A percentile compares a stretch with the other conserved stretches of the same genome.
Conservation (phyloP, 495 filamentous ascomycete species). For the Trichoderma orchidacearum region DNA sequence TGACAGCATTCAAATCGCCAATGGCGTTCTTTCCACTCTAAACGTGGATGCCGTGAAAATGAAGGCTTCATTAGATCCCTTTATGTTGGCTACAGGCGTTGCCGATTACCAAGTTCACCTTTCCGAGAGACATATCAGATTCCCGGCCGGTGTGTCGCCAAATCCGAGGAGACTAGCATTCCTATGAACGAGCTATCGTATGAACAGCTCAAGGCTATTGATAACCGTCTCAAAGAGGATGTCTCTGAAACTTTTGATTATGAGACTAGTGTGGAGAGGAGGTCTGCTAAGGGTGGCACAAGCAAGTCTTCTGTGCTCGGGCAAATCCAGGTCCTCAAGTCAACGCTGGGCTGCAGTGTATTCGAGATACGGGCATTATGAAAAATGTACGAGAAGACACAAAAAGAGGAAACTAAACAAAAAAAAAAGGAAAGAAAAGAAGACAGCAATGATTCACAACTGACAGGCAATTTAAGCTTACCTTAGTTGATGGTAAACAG, state of each 20-base stretch:
- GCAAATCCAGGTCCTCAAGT: constrained; percentile 64
- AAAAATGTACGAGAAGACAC: not conserved
- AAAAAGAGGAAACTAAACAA: not conserved
- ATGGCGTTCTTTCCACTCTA: constrained; percentile 66
- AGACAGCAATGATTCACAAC: not conserved
- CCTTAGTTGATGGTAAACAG: too few species aligned
- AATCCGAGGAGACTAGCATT: constrained; percentile 46
- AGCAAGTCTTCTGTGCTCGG: constrained; percentile 59
- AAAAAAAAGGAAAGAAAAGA: not conserved
- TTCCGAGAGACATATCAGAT: constrained; percentile 85
- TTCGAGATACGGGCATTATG: not conserved
- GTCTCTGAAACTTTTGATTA: constrained; percentile 68
- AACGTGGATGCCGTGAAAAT: constrained; percentile 60
- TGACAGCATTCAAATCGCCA: constrained; percentile 78
- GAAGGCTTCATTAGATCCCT: constrained; percentile 53
- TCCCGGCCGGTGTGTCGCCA: constrained; percentile 63
- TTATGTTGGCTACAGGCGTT: constrained; percentile 69
- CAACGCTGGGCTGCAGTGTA: not conserved
- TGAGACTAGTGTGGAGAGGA: constrained; percentile 74
- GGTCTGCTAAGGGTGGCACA: constrained; percentile 69
- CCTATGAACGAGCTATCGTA: constrained; percentile 68
- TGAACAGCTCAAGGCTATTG: constrained; percentile 56
- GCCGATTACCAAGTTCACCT: constrained; percentile 84
- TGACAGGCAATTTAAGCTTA: too few species aligned
- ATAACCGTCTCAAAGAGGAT: constrained; percentile 63